phyloP scores from a whole-genome alignment of 2,329 filamentous ascomycete species.

The Pestalotiopsis sp. region DNA sequence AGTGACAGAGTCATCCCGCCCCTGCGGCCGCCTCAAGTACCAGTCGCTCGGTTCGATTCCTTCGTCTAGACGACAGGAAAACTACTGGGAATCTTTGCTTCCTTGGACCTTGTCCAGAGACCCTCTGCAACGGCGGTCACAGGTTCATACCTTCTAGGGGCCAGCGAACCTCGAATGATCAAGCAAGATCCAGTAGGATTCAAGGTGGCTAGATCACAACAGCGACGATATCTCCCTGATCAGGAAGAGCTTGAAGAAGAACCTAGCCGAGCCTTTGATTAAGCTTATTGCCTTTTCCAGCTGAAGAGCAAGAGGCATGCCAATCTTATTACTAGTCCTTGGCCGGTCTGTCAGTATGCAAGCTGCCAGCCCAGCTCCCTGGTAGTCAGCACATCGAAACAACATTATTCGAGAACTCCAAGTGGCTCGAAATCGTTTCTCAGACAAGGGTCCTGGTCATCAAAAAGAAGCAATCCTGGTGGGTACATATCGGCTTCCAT shows the following conservation, averaged over 20 bases:
- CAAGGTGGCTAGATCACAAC: no score
- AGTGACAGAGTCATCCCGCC: not conserved
- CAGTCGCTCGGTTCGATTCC: not conserved
- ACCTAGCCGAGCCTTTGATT: no score
- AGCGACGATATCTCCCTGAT: no score
- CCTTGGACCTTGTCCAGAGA: no score
- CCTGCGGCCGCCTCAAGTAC: not conserved
- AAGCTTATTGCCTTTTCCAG: no score
- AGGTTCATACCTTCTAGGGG: no score
- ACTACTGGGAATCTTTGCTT: not conserved
- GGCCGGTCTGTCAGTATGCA: not conserved
- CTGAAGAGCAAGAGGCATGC: no score
- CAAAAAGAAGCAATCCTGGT: not conserved
- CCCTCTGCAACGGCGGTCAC: no score
- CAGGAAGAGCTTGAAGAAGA: no score
- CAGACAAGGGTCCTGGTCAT: not conserved
- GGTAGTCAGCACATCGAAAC: not conserved
- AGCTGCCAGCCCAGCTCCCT: not conserved
- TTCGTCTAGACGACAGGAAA: not conserved
- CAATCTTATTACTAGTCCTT: no score
- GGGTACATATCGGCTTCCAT: not conserved
- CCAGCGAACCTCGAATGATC: no score
- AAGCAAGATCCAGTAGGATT: no score
- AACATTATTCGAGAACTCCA: not conserved
- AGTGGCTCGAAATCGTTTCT: not conserved